Conservation (phyloP, 371 early-diverging fungal genomes). For the Catenaria anguillulae region DNA sequence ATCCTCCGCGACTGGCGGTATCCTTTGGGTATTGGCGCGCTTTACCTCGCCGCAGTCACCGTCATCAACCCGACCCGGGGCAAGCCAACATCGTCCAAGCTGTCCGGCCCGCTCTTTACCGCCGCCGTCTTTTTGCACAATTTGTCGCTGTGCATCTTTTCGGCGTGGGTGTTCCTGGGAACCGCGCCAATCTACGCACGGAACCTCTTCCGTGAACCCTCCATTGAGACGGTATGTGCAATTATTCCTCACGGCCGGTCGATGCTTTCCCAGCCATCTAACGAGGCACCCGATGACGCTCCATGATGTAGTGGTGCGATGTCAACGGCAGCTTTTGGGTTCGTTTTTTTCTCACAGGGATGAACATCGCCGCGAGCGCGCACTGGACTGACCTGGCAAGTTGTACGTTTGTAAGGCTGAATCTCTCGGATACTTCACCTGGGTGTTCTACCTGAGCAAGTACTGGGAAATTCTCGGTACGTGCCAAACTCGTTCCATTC, state of each 20-base stretch:
- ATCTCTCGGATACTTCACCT: conserved; percentile 57
- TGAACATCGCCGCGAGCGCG: conserved; percentile 36
- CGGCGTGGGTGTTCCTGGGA: conserved; percentile 47
- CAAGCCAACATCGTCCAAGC: no score
- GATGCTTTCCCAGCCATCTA: no score
- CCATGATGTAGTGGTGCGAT: no score
- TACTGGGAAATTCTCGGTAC: conserved; percentile 76
- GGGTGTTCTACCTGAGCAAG: conserved; percentile 71
- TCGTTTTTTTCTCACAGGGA: no score
- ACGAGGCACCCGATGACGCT: no score
- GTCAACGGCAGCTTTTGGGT: no score
- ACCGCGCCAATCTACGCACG: conserved; percentile 25
- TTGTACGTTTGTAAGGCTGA: no score
- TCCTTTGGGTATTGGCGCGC: conserved; percentile 42
- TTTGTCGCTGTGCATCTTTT: conserved; percentile 47
- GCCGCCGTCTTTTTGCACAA: conserved; percentile 58
- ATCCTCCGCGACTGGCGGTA: conserved; percentile 59
- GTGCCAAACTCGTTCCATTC: no score
- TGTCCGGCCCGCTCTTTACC: conserved; percentile 41
- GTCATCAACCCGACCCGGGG: conserved; percentile 41
- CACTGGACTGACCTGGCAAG: conserved; percentile 62
- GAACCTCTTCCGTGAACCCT: background rate
- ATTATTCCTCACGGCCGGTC: no score
- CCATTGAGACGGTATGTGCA: conserved; percentile 42
- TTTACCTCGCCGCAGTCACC: conserved; percentile 33